Evolutionary conservation across 2,329 filamentous ascomycete species (phyloP).

Genomic region (Fusarium verticillioides): DNA sequence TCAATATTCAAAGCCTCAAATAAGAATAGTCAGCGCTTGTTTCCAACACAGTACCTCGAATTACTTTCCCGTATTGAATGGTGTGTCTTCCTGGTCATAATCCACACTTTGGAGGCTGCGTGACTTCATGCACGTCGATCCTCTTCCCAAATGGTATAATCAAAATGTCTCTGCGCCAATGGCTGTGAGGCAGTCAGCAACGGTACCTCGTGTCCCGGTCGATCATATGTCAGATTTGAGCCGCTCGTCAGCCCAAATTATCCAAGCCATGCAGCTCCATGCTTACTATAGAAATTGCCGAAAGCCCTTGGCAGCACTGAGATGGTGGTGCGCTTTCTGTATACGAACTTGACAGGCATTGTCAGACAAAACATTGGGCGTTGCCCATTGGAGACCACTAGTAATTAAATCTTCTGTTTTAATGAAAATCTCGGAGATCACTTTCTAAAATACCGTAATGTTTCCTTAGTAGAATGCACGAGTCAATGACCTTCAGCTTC

Average conservation of each 20-base stretch:
- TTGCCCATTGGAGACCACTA: background rate
- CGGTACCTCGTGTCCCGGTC: background rate
- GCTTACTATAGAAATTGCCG: background rate
- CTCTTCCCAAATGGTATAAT: background rate
- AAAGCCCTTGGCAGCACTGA: no score
- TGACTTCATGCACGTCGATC: background rate
- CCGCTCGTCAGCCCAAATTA: background rate
- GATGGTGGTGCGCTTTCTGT: background rate
- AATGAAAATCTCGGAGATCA: background rate
- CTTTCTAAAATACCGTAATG: no score
- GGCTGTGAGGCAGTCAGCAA: background rate
- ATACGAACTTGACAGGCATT: background rate
- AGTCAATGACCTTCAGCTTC: background rate
- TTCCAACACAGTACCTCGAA: background rate
- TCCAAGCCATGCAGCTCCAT: background rate
- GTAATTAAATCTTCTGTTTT: no score
- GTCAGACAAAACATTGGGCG: rapidly evolving
- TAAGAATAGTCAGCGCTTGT: background rate
- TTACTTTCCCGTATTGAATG: background rate
- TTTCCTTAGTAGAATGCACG: background rate
- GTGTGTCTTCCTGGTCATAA: background rate
- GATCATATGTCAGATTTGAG: conserved; percentile 4
- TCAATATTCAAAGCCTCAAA: background rate
- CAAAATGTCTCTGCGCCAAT: background rate
- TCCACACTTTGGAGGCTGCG: background rate